Evolutionary conservation across 768 basidiomycete species (phyloP), one percentile per base, ranked within the genome.

Genomic region (Agaricus subrufescens): DNA sequence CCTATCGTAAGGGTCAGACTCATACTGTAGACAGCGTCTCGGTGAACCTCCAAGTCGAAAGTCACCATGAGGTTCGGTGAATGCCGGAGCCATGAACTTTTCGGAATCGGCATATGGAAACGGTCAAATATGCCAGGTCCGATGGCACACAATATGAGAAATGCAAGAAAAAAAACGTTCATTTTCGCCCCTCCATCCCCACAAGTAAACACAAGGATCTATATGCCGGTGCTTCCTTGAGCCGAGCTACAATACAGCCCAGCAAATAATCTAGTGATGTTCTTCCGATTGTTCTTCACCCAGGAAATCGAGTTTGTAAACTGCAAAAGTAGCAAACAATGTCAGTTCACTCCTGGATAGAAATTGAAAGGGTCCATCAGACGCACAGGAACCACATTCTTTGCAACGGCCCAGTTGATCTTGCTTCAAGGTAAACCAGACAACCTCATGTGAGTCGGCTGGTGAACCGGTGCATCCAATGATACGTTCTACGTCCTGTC

Each of bases 401-500:
- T 83, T 77, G 84, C 95, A 98, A 68, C 95, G 89, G 60, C 78
- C 76, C 61, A 80, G 76, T 71, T 86, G 84, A 65, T 87, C 78
- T 63, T 83, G 79, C 58, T 71, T 78, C 63, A 90, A 61, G 58
- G 67, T 80, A 69, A 94, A 84, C 95, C 95, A 98, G 64, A 85
- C 77, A 52, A 94, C 79, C 64, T 98, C 93, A 74, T 98, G 96
- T 34, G 94, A 95, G 73, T 98, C 96, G 45, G 89, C 91, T 9
- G 96, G 96, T 66, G 81, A 85, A 51, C 96, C 96, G 42, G 96
- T 94, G 80, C 95, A 98, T 46, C 96, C 96, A 67, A 98, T 76
- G 54, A 91, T 82, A 58, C 96, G 92, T 60, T 87, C 83, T 38
- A 81, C 74, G 60, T 89, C 89, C 94, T 95, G 34, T 34, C 11